These are phyloP conservation scores for Chytriomyces sp. DNA, from an alignment of 192 early-diverging fungal genomes.

Conservation along the genomic window DNA sequence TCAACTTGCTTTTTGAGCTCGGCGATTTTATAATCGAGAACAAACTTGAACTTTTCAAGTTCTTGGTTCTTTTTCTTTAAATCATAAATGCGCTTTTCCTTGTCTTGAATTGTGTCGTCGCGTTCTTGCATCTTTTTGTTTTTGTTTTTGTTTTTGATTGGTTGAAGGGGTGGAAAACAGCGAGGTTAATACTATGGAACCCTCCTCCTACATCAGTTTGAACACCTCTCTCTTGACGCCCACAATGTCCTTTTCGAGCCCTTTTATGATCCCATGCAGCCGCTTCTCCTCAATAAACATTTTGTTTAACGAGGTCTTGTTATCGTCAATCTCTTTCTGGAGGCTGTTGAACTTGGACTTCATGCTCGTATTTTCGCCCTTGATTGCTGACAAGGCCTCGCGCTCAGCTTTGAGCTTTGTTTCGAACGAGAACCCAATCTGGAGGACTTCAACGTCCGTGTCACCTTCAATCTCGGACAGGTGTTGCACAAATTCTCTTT, in stretches of 20 bases:
- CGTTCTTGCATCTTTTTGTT: conserved; percentile 58
- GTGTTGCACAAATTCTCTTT: conserved; percentile 28
- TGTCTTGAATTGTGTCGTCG: conserved; percentile 65
- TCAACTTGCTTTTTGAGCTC: conserved; percentile 64
- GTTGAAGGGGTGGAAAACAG: conserved; percentile 23
- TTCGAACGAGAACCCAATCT: conserved; percentile 53
- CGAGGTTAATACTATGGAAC: background rate
- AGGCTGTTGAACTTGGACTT: conserved; percentile 45
- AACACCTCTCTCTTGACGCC: conserved; percentile 56
- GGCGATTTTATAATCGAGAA: conserved; percentile 64
- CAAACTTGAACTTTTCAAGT: conserved; percentile 69
- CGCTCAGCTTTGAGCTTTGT: conserved; percentile 52
- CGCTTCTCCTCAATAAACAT: conserved; percentile 49
- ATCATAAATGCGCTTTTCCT: conserved; percentile 66
- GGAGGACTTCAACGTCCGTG: conserved; percentile 51
- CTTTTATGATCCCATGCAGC: conserved; percentile 52
- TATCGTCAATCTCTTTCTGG: conserved; percentile 54
- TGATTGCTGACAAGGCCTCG: conserved; percentile 45
- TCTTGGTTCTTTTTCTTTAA: conserved; percentile 67
- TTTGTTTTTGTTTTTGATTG: conserved; percentile 12
- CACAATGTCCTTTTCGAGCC: conserved; percentile 58
- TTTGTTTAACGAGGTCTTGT: conserved; percentile 55
- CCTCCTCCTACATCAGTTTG: background rate
- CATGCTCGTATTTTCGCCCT: conserved; percentile 57
- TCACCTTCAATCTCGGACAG: conserved; percentile 51